Base-by-base conservation (phyloP, 768 basidiomycete species). In the Psilocybe cubensis region DNA sequence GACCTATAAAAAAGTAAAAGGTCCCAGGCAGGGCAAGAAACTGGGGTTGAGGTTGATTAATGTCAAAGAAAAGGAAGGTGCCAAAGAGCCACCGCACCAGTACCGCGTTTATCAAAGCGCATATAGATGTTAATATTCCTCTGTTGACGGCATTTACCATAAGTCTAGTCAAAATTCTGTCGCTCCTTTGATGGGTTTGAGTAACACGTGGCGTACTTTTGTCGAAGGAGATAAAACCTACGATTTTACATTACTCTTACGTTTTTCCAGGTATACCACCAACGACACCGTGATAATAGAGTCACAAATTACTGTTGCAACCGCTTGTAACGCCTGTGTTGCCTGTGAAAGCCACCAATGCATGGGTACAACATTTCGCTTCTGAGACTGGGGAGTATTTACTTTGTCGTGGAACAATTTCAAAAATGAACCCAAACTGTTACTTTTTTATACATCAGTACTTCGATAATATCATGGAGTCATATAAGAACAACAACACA, bases 131-230 rank as follows among this genome's bases (percentile, higher is more conserved):
- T 14, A 56, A 35, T 27, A 45, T 35, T 20, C 54, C 54, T 11
- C 54, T 25, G 33, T 56, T 56, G 7, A 56, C 24, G 14, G 54
- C 54, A n/a, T 56, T 17, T 14, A 56, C 25, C 44, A 56, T 47
- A 7, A 56, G 45, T 12, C 3, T 46, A 35, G 45, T 21, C 4
- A 56, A 18, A 9, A 56, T 31, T 18, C 3, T 46, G 33, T 56
- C 48, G 8, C 45, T 56, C 8, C 54, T 56, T 12, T 23, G 21
- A 38, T 12, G 8, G 12, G n/a, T 14, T 17, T 14, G 4, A 38
- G 35, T 12, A 33, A 7, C 31, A 33, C 7, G 6, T 6, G 12
- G 31, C 6, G 12, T 12, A 33, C 9, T 1, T 14, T 33, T 33
- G 31, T 33, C 31, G 14, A 33, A 33, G 31, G 14, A 33, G 31